Base-by-base conservation (phyloP, 345 rosid genomes). In the Draba incana region DNA sequence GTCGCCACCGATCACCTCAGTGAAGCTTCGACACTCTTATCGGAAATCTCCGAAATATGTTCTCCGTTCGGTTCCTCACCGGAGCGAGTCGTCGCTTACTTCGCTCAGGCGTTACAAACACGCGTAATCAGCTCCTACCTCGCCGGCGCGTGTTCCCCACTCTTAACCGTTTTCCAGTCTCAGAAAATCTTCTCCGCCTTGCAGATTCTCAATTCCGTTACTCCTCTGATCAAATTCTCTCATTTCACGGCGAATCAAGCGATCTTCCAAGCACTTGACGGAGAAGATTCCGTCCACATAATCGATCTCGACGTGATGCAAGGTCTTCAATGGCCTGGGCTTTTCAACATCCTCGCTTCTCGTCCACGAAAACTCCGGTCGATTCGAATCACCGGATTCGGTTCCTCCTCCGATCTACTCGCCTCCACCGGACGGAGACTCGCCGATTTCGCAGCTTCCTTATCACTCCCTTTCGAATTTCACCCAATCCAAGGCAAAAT, bases 191-290 rank as follows among this genome's bases (percentile, higher is more conserved):
- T 88, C 90, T 78, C 78, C 77, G 96, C 97, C 30, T 75, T 88
- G 51, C 98, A 93, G 72, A 82, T 89, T 0, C 90, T 86, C 74
- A 93, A 93, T 71, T 85, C 97, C 23, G 82, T 93, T 35, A 82
- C 81, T 57, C 97, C 97, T 11, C 61, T 82, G 39, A 80, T 93
- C 46, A 93, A 90, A 68, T 93, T 93, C 86, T 86, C 94, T 5
- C 98, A 93, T 62, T 93, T 93, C 84, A 93, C 98, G 24, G 98
- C 98, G 31, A 90, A 93, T 58, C 98, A 90, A 77, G 94, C 96
- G 0, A 93, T 93, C 33, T 90, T 85, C 77, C 90, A 93, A 70
- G 93, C 97, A 2, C 62, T 93, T 54, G 87, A 82, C 4, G 94
- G 92, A 4, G 89, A 88, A 57, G 98, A 93, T 41, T 81, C 85